Conservation (phyloP, 164 flowering plant genomes). For the Aristolochia californica region DNA sequence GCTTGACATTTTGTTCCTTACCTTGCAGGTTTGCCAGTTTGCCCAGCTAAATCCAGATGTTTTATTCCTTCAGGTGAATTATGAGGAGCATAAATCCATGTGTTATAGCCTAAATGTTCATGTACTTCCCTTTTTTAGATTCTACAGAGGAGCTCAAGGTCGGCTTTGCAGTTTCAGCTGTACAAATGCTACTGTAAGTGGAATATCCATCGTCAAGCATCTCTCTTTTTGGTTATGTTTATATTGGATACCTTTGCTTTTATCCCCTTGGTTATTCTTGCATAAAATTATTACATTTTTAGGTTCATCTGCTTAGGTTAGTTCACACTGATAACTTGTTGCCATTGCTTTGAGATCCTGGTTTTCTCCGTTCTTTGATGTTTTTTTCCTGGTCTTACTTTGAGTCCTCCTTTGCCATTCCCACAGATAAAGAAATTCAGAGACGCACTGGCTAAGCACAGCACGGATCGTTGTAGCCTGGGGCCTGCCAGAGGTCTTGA, state of each 20-base stretch:
- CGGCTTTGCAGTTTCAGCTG: constrained; percentile 91
- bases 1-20: not conserved
- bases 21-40: constrained; percentile 57
- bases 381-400: too few species aligned
- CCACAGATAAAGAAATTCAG: constrained; percentile 72
- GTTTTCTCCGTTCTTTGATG: not conserved
- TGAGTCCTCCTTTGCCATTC: too few species aligned
- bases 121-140: constrained; percentile 83
- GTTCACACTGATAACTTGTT: too few species aligned
- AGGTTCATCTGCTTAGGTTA: not conserved
- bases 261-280: not conserved
- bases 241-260: not conserved
- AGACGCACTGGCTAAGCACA: constrained; percentile 69
- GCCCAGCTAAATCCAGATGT: constrained; percentile 77
- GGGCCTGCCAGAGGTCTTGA: constrained; percentile 69
- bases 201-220: not conserved
- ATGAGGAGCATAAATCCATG: constrained; percentile 86
- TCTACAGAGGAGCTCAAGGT: constrained; percentile 80
- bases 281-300: too few species aligned
- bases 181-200: constrained; percentile 79
- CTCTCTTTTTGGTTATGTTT: not conserved
- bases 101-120: constrained; percentile 74
- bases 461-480: constrained; percentile 53
- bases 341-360: not conserved
- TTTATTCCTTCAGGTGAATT: constrained; percentile 60